Base-by-base conservation (phyloP, 345 rosid species). In the Noccaea bulbosa region DNA sequence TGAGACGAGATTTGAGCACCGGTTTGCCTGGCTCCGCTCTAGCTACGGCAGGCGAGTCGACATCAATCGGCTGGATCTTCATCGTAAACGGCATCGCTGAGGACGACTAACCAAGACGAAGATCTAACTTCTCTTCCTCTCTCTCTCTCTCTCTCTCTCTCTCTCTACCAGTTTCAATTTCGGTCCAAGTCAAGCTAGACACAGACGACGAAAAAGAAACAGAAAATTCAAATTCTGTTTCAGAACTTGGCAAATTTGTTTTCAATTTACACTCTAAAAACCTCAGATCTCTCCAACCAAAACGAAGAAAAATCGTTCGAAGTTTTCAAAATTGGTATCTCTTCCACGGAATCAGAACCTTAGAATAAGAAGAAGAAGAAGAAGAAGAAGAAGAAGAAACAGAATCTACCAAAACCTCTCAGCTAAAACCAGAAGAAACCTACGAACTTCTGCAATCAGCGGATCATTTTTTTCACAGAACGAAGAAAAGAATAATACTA, bases 11-110 rank as follows among this genome's bases (percentile, higher is more conserved):
- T 79, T 81, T 89, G 60, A 85, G 80, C 8, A 87, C 87, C 32
- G 86, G 90, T 77, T 88, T 88, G 16, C 65, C 75, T 35, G 73
- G 37, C 39, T 88, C 95, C 7, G 80, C 39, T 60, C 86, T 74
- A 41, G 76, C 32, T 30, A 62, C 69, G 11, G 77, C 46, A 22
- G 59, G 74, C 14, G 77, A 75, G 56, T 83, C 82, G 71, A 77
- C 73, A 70, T 87, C 87, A 48, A 85, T 77, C 24, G 95, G 95
- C 48, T 87, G 86, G 83, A 89, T 81, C 88, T 89, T 88, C 85
- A 87, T 87, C 70, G 79, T 84, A 65, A 77, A 71, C 48, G 77
- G 80, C 73, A 71, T 77, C 58, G 37, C 33, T 38, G 1, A 8
- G 1, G 2, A 46, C 14, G 27, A 47, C 52, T 51, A 10, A 10